Conservation (phyloP, 345 rosid genomes). For the Zanthoxylum bungeanum region DNA sequence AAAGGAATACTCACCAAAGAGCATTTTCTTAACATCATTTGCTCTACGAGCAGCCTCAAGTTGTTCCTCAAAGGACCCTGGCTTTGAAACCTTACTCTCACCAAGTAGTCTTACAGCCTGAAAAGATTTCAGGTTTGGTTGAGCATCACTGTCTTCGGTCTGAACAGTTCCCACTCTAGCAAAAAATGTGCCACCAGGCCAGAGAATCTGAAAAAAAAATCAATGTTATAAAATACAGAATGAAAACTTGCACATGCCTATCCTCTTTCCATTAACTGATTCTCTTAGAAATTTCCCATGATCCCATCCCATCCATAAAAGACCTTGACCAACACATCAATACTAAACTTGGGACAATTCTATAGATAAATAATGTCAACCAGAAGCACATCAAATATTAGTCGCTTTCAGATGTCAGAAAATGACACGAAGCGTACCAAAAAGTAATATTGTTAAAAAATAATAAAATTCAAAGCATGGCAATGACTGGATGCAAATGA, state of each 20-base stretch:
- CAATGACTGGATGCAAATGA: not conserved
- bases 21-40: conserved; percentile 69
- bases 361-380: not conserved
- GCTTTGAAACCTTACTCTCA: conserved; percentile 49
- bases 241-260: no score
- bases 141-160: conserved; percentile 30
- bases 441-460: not conserved
- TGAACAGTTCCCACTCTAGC: conserved; percentile 39
- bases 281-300: no score
- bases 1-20: conserved; percentile 61
- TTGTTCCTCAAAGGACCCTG: conserved; percentile 70
- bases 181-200: conserved; percentile 93
- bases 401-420: not conserved
- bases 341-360: no score
- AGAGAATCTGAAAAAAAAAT: conserved; percentile 73
- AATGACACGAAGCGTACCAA: not conserved
- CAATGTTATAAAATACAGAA: no score
- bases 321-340: no score
- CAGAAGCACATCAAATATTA: not conserved
- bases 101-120: conserved; percentile 47
- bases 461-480: not conserved
- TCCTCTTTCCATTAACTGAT: no score
- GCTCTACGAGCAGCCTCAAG: conserved; percentile 93
- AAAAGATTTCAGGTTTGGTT: conserved; percentile 30
- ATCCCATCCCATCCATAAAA: no score